Evolutionary conservation across 106 monocot genomes (phyloP).

Genomic region (Acorus gramineus): DNA sequence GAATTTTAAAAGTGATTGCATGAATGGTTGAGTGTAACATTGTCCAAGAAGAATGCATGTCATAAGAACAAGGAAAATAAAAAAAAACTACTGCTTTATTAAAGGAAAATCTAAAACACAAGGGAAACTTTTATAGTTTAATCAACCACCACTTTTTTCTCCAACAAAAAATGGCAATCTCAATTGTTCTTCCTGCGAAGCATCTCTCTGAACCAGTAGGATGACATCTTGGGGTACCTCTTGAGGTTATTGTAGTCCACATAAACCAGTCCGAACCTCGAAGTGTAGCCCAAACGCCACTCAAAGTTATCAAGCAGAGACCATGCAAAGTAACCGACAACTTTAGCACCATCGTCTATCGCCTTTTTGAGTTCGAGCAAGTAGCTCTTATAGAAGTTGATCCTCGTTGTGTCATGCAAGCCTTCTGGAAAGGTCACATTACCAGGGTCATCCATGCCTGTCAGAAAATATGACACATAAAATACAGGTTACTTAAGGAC

Average conservation of each 20-base stretch:
- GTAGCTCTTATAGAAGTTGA: slow-evolving; percentile 58
- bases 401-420: slow-evolving; percentile 41
- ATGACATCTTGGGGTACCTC: slow-evolving; percentile 59
- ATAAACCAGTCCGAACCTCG: slow-evolving; percentile 59
- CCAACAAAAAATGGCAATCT: background rate
- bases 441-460: slow-evolving; percentile 83
- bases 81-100: no score
- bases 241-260: slow-evolving; percentile 46
- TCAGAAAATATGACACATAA: background rate
- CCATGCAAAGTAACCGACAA: slow-evolving; percentile 77
- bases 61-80: no score
- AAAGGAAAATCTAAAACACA: no score
- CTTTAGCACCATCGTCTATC: slow-evolving; percentile 56
- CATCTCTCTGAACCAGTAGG: slow-evolving; percentile 48
- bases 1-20: no score
- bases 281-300: slow-evolving; percentile 59
- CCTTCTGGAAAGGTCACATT: slow-evolving; percentile 41
- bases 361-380: slow-evolving; percentile 63
- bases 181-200: slow-evolving; percentile 25
- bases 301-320: slow-evolving; percentile 81
- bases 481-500: background rate
- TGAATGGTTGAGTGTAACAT: no score
- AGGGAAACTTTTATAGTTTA: no score
- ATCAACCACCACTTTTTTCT: no score
- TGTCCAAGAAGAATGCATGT: no score